phyloP scores from a whole-genome alignment of 768 basidiomycete species.

The Boletus tomentosulus region DNA sequence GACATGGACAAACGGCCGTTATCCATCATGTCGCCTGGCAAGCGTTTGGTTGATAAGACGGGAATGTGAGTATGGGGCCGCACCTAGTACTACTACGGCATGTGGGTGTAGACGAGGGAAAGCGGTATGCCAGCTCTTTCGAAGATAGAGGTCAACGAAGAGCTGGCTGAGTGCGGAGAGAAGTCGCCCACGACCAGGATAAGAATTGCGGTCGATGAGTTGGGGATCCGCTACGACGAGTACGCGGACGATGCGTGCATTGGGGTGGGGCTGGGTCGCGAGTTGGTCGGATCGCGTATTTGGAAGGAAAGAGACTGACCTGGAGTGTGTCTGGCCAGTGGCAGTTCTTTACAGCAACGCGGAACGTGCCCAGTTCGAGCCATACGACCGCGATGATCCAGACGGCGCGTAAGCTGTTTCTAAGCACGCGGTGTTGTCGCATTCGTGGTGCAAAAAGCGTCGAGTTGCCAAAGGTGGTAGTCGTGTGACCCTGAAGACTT shows the following conservation, averaged over 20 bases:
- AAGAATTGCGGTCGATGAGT: constrained; percentile 72
- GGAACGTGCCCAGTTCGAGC: constrained; percentile 65
- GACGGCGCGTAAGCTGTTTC: constrained; percentile 42
- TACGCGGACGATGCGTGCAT: constrained; percentile 28
- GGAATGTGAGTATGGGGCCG: background rate
- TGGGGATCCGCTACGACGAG: constrained; percentile 90
- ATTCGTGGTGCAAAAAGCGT: background rate
- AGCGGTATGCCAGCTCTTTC: constrained; percentile 78
- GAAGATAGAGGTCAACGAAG: constrained; percentile 76
- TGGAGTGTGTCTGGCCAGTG: constrained; percentile 54
- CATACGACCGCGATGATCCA: constrained; percentile 68
- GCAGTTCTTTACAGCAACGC: constrained; percentile 44
- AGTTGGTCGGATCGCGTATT: background rate
- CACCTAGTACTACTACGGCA: constrained; percentile 74
- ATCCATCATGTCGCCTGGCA: constrained; percentile 77
- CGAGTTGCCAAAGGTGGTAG: background rate
- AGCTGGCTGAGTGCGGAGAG: constrained; percentile 58
- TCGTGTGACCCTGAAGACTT: background rate
- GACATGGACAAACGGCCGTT: constrained; percentile 65
- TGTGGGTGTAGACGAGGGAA: constrained; percentile 54
- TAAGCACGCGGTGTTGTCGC: constrained; percentile 1
- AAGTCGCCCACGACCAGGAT: constrained; percentile 53
- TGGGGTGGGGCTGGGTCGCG: constrained; percentile 14
- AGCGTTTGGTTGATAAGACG: background rate
- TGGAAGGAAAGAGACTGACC: constrained; percentile 15